Percentiles rank a stretch among this genome's conserved stretches.
phyloP scores from a whole-genome alignment of 495 filamentous ascomycete genomes.

The Neurospora sp. region DNA sequence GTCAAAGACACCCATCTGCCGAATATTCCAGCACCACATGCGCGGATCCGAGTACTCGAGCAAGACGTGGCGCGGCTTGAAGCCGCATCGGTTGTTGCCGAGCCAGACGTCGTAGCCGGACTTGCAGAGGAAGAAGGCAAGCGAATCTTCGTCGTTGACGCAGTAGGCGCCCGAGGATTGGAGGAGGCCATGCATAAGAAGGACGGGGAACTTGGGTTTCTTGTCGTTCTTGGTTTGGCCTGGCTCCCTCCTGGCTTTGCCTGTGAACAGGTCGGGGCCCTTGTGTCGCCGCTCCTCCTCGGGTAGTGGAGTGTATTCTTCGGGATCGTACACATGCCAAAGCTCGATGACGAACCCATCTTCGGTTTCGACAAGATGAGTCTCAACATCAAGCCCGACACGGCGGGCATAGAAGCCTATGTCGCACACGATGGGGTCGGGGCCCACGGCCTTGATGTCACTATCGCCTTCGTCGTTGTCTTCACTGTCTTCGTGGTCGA shows the following conservation, averaged over 20 bases:
- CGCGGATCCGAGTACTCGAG: conserved; percentile 68
- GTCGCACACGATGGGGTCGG: conserved; percentile 68
- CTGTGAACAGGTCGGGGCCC: conserved; percentile 32
- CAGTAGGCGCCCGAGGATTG: conserved; percentile 87
- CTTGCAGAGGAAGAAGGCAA: conserved; percentile 89
- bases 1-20: conserved; percentile 87
- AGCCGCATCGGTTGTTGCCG: conserved; percentile 89
- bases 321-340: conserved; percentile 84
- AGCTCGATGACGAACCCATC: conserved; percentile 86
- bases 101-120: conserved; percentile 95
- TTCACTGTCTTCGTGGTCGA: conserved; percentile 22
- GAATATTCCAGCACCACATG: conserved; percentile 97
- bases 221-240: conserved; percentile 20
- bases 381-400: conserved; percentile 81
- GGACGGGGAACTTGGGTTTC: conserved; percentile 71
- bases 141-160: conserved; percentile 77
- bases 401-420: conserved; percentile 79
- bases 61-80: conserved; percentile 62
- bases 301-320: conserved; percentile 46
- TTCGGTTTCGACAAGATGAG: conserved; percentile 80
- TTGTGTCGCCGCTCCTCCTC: conserved; percentile 29
- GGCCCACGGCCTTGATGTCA: conserved; percentile 66
- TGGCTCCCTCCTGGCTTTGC: conserved; percentile 3
- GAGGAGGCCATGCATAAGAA: conserved; percentile 80
- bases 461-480: conserved; percentile 23